Evolutionary conservation across 306 rosid genomes (phyloP), one percentile per base, ranked within the genome.

Genomic region (Dalbergia cultrata): DNA sequence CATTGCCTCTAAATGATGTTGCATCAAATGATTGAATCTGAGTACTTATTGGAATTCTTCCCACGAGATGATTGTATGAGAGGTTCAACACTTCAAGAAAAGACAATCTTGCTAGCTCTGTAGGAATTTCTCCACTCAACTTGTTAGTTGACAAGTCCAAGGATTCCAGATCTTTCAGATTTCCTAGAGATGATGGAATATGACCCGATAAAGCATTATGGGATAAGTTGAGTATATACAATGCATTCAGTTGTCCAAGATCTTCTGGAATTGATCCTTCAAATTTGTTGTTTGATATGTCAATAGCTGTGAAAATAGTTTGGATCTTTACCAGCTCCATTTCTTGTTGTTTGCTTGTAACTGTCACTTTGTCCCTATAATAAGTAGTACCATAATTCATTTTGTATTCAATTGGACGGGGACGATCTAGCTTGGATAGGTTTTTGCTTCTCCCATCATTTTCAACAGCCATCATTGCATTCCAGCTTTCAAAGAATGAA

Each of bases 1-100:
- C 13, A 14, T 89, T 89, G 0, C 88, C 84, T 34, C 0, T 7
- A 8, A 70, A 89, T 3, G 87, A 85, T 64, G 34, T 47, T 57
- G 21, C 33, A n/a, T 16, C 14, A 43, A 89, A 89, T 43, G 89
- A 22, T n/a, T 56, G 71, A 17, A 89, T 50, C 66, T 89, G 92
- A 21, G 82, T 81, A 2, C 85, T 66, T 1, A 45, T 21, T 0
- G 87, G 86, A 35, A 89, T 89, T 52, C 5, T 65, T 3, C 90
- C 88, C 1, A 9, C 80, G 5, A 88, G 22, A 7, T 66, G 85
- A 78, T 88, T 90, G 7, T 33, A 57, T 0, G 89, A 83, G 9
- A 86, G 79, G 77, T 26, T 26, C 31, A 26, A 26, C 3, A 26
- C 31, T 2, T 26, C 31, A 26, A 26, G 45, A 26, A 86, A 89